These are phyloP conservation scores for Leucosporidium creatinivorum DNA, from an alignment of 768 basidiomycete species.

Conservation along the genomic window DNA sequence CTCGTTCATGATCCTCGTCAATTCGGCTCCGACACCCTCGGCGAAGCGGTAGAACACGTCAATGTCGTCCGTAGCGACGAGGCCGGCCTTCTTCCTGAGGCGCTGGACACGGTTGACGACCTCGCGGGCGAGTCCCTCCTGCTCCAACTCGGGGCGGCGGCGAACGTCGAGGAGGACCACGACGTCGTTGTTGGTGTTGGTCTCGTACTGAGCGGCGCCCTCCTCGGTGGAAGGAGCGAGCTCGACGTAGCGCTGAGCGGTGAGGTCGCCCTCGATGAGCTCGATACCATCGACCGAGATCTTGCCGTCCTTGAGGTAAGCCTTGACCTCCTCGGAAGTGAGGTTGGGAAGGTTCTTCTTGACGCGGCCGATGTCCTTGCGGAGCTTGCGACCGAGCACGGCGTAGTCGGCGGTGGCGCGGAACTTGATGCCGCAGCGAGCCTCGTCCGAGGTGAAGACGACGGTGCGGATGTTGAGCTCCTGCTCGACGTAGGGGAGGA, in stretches of 20 bases:
- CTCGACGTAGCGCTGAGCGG: constrained; percentile 85
- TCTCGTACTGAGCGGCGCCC: constrained; percentile 62
- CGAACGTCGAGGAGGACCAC: constrained; percentile 87
- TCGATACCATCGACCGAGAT: constrained; percentile 82
- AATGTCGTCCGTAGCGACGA: constrained; percentile 91
- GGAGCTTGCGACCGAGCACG: constrained; percentile 84
- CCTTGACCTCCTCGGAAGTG: constrained; percentile 72
- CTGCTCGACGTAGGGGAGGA: constrained; percentile 81
- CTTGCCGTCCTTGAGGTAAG: constrained; percentile 64
- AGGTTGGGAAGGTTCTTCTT: constrained; percentile 76
- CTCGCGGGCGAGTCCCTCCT: constrained; percentile 82
- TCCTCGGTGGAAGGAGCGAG: constrained; percentile 52
- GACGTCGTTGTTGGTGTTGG: constrained; percentile 79
- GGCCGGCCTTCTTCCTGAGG: constrained; percentile 86
- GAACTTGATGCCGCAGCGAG: constrained; percentile 77
- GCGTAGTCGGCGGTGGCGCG: constrained; percentile 88
- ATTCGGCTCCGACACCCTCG: constrained; percentile 61
- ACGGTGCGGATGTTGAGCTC: constrained; percentile 92
- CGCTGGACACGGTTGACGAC: constrained; percentile 89
- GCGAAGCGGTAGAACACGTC: constrained; percentile 77
- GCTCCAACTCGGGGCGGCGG: constrained; percentile 73
- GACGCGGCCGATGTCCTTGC: constrained; percentile 83
- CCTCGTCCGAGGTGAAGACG: constrained; percentile 81
- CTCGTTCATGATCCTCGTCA: constrained; percentile 55
- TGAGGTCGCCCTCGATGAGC: constrained; percentile 80